Conservation (phyloP, 768 basidiomycete genomes). For the Lentinula raphanica region DNA sequence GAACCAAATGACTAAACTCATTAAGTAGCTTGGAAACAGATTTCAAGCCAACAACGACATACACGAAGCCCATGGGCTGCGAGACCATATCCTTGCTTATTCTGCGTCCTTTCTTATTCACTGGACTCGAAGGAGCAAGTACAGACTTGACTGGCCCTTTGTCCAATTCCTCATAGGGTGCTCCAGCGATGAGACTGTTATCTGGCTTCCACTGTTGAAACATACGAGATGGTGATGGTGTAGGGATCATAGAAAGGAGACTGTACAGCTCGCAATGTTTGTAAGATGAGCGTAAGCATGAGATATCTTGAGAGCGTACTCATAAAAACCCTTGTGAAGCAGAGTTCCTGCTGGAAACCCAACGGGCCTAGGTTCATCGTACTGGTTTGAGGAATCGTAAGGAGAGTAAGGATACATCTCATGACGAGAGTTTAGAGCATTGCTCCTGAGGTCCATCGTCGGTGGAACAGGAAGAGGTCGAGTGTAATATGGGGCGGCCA, state of each 20-base stretch:
- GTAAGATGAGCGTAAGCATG: not conserved
- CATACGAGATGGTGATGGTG: slow-evolving; percentile 61
- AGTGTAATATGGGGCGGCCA: slow-evolving; percentile 13
- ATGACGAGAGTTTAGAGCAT: slow-evolving; percentile 9
- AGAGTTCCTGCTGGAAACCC: slow-evolving; percentile 64
- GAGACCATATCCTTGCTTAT: slow-evolving; percentile 91
- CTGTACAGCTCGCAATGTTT: not conserved
- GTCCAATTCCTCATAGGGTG: slow-evolving; percentile 60
- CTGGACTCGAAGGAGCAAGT: slow-evolving; percentile 26
- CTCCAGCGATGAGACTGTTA: slow-evolving; percentile 51
- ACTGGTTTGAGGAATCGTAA: slow-evolving; percentile 37
- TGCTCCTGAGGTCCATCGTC: slow-evolving; percentile 9
- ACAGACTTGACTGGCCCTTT: slow-evolving; percentile 20
- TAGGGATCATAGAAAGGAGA: slow-evolving; percentile 73
- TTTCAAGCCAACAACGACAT: slow-evolving; percentile 30
- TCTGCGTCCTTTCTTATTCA: slow-evolving; percentile 50
- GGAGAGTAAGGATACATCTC: slow-evolving; percentile 21
- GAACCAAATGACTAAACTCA: slow-evolving; percentile 71
- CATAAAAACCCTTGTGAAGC: slow-evolving; percentile 88
- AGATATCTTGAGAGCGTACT: slow-evolving; percentile 18
- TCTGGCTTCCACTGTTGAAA: slow-evolving; percentile 45
- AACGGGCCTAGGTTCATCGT: slow-evolving; percentile 36
- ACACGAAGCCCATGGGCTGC: slow-evolving; percentile 79
- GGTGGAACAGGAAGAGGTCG: slow-evolving; percentile 29
- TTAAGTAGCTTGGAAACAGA: slow-evolving; percentile 12